Base-by-base conservation (phyloP, 371 early-diverging fungal genomes). In the Actinomortierella wolfii region DNA sequence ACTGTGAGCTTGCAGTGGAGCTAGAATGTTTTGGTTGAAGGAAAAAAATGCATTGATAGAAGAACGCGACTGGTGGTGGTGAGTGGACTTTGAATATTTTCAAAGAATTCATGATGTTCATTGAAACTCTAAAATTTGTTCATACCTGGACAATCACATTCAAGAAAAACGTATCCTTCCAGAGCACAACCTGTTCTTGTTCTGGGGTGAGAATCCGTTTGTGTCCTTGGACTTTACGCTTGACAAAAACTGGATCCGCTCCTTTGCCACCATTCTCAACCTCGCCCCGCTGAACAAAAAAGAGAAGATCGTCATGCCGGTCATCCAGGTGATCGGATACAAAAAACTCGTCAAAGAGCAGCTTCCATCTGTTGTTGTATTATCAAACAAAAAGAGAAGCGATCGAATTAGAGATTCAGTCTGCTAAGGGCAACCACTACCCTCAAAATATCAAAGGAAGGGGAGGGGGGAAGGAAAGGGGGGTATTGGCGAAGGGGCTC, bases 121-220 rank as follows among this genome's bases (percentile, higher is more conserved):
- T n/a, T n/a, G n/a, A n/a, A n/a, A n/a, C n/a, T n/a, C n/a, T n/a
- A n/a, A n/a, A n/a, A n/a, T n/a, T n/a, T n/a, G n/a, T n/a, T n/a
- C n/a, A n/a, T 68, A 80, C 80, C 76, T 92, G 94, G 41, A 90
- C 89, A 59, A 93, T 92, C 39, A 92, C 81, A 58, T 93, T 93
- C 52, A 93, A 78, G 61, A 90, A 86, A 63, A 93, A 91, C 4
- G 94, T 91, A 67, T 93, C 90, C 60, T 89, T 90, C 94, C 94
- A 93, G 62, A 87, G 81, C 7, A 93, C 83, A n/a, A 81, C 61
- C 28, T 86, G 85, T 51, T 81, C 81, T 40, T 91, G 71, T 11
- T 76, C 78, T 17, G 87, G 84, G 67, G 87, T 69, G 46, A 71
- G 18, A n/a, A 69, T 25, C 13, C 21, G 65, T 52, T 58, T 70